Base-by-base conservation (phyloP, 2,329 filamentous ascomycete species). In the Aureobasidium pullulans region DNA sequence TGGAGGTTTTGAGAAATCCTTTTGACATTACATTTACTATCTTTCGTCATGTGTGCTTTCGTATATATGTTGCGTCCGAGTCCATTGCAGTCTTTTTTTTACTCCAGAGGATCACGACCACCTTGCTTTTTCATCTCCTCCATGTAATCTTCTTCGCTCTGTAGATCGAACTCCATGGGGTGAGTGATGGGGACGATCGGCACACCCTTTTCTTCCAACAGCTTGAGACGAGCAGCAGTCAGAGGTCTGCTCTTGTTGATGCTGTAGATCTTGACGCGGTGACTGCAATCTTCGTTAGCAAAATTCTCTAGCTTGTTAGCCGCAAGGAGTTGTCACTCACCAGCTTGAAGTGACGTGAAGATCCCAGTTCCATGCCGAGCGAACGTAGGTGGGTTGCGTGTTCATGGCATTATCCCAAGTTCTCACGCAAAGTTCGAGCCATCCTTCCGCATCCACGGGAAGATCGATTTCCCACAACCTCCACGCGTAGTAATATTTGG, bases 401-500 rank as follows among this genome's bases (percentile, higher is more conserved):
- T 77, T 78, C 60, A 77, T 59, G n/a, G 75, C 71, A 65, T 76
- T 73, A 47, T 77, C 75, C 76, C 75, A 77, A 32, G 69, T 73
- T 32, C 75, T 64, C 11, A 75, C 74, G 46, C 70, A 73, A 57
- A 78, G 70, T 50, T 77, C 76, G 10, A 78, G 60, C 76, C 75
- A 78, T 5, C 76, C 76, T 62, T 78, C 76, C 2, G 72, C 73
- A 62, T 78, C 76, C 31, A 82, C 82, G 0, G 86, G 85, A 0
- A 89, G 66, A 1, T 85, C 81, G 1, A 79, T 77, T 59, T 81
- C 75, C 86, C 86, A 89, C 0, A 77, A 78, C 11, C 86, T 73
- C 86, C 86, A 89, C 0, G 82, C 79, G 65, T 81, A 83, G 49
- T 78, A 82, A 50, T 82, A 79, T 70, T 89, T 89, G 63, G 76